Evolutionary conservation across 164 flowering plant species (phyloP).

Genomic region (Amborella trichopoda): DNA sequence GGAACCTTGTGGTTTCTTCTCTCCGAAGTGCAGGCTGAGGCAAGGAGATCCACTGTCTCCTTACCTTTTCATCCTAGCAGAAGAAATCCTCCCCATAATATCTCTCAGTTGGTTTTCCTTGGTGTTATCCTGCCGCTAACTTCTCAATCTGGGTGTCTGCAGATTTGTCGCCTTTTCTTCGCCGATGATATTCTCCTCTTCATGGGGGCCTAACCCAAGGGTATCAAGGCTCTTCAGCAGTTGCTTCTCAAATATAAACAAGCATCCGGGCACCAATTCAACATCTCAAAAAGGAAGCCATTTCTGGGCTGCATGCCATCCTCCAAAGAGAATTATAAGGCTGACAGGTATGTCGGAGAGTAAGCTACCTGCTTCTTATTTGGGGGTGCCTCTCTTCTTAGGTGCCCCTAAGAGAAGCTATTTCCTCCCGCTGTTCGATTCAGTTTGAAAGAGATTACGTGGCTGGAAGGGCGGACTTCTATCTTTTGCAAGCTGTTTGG

Average conservation of each 20-base stretch:
- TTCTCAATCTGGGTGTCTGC: too few species aligned
- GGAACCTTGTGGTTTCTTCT: background rate
- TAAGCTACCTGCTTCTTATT: background rate
- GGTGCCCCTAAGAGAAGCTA: background rate
- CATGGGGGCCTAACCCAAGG: background rate
- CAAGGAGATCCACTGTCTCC: background rate
- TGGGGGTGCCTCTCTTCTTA: background rate
- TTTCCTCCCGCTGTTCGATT: background rate
- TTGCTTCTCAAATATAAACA: background rate
- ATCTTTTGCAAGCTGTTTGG: background rate
- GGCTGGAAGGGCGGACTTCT: background rate
- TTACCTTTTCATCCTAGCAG: background rate
- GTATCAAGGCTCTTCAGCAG: background rate
- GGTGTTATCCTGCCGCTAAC: too few species aligned
- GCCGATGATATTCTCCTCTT: background rate
- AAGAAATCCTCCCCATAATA: background rate
- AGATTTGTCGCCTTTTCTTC: background rate
- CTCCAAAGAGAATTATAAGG: background rate
- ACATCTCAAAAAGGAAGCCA: background rate
- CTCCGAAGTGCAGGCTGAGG: background rate
- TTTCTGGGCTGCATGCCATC: background rate
- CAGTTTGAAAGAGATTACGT: background rate
- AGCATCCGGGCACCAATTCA: background rate
- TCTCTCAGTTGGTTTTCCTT: too few species aligned
- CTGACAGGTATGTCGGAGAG: background rate